phyloP scores from a whole-genome alignment of 306 rosid species.

The Abrus pulchellus region DNA sequence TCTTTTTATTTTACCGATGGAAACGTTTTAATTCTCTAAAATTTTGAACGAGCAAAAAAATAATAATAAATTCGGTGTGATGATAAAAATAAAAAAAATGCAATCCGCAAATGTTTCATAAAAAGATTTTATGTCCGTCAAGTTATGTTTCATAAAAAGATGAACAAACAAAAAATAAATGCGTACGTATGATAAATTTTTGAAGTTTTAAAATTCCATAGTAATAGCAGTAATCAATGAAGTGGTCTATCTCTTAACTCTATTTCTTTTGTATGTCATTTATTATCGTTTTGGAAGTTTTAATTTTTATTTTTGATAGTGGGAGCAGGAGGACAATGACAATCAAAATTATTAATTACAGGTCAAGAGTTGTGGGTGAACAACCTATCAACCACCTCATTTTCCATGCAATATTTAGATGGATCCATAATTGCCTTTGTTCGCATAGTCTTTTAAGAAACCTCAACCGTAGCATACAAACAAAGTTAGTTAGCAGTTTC shows the following conservation, averaged over 20 bases:
- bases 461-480: conserved; percentile 1
- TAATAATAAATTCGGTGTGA: not conserved
- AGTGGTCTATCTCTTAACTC: not conserved
- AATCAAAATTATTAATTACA: not conserved
- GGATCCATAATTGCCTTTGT: not conserved
- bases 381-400: not conserved
- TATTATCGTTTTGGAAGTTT: not conserved
- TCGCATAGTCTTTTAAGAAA: not conserved
- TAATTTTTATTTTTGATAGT: not conserved
- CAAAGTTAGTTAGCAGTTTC: not conserved
- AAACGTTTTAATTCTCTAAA: no score
- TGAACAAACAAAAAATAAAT: not conserved
- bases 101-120: not conserved
- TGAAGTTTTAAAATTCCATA: not conserved
- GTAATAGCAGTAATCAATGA: not conserved
- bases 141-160: not conserved
- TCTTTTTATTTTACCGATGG: no score
- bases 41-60: no score
- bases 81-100: not conserved
- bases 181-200: not conserved
- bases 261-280: not conserved
- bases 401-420: not conserved
- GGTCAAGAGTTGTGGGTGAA: not conserved
- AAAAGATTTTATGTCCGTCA: not conserved
- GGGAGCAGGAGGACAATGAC: not conserved